Evolutionary conservation across 495 filamentous ascomycete species (phyloP), one percentile per base, ranked within the genome.

Genomic region (Evernia prunastri): DNA sequence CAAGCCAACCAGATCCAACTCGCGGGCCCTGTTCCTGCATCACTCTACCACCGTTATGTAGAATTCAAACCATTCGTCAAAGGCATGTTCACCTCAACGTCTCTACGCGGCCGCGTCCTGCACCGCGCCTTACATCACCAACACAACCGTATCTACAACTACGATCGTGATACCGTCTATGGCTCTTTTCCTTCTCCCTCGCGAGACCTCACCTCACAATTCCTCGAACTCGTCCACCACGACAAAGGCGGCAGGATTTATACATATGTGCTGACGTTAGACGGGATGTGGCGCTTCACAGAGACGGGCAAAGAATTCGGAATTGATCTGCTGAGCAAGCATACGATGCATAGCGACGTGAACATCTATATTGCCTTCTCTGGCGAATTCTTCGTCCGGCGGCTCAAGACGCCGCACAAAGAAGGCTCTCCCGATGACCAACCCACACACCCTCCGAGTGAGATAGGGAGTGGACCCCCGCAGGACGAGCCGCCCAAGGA

Each of bases 251-350:
- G 89, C 7, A 84, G 91, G 15, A 86, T 96, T 42, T 97, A 91
- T 71, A 97, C 93, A 31, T 97, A 96, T 68, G 86, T 97, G 17
- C 77, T 97, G 8, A 96, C 91, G 0, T 80, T 97, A 23, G 93
- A 97, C 68, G 88, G 86, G 7, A 79, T 90, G 39, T 79, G 94
- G 68, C 87, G 90, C 29, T 97, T 96, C 74, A 96, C 92, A 0
- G 92, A 96, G 73, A 97, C 93, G 0, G 92, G 92, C 11, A 91
- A 92, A 64, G 91, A 96, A 71, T 96, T 97, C 62, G 90, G 92
- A 36, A 90, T 97, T 62, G 92, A 97, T 71, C 73, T 97, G 63
- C 75, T 97, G 62, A 89, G 85, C 68, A 97, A 97, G 72, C 93
- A 97, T 72, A 95, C 89, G 37, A 92, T 97, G 88, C 93, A 97